Evolutionary conservation across 2,329 filamentous ascomycete species (phyloP).

Genomic region (Talaromyces atroroseus): DNA sequence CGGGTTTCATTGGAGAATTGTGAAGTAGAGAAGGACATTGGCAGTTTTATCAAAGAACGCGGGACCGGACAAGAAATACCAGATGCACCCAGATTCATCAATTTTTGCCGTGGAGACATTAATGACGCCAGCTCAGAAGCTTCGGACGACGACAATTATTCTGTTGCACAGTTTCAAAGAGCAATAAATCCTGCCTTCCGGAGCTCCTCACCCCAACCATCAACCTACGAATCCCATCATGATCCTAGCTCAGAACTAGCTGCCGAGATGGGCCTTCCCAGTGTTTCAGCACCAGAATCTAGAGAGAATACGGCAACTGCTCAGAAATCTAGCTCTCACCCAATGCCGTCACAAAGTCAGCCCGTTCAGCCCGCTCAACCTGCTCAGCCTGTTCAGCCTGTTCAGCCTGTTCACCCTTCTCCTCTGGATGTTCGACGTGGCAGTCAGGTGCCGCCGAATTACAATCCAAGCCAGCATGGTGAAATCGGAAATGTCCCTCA

Average conservation of each 20-base stretch:
- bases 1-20: constrained; percentile 87
- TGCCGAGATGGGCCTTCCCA: constrained; percentile 60
- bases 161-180: constrained; percentile 89
- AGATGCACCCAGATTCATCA: constrained; percentile 95
- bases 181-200: constrained; percentile 94
- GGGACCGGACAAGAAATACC: constrained; percentile 97
- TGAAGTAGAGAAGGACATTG: constrained; percentile 94
- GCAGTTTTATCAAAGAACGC: constrained; percentile 75
- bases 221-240: constrained; percentile 85
- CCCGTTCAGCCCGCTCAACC: constrained; percentile 21
- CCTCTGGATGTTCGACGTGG: constrained; percentile 36
- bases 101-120: constrained; percentile 81
- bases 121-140: constrained; percentile 71
- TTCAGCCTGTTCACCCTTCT: constrained; percentile 22
- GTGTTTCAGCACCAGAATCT: constrained; percentile 41
- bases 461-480: constrained; percentile 56
- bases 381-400: constrained; percentile 23
- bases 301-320: constrained; percentile 50
- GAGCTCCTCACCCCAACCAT: constrained; percentile 92
- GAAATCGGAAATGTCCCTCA: constrained; percentile 70
- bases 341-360: constrained; percentile 13
- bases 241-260: constrained; percentile 72
- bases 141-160: constrained; percentile 87
- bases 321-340: constrained; percentile 41
- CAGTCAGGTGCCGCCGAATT: constrained; percentile 40